phyloP scores from a whole-genome alignment of 2,329 filamentous ascomycete genomes.

The Talaromyces sp. region DNA sequence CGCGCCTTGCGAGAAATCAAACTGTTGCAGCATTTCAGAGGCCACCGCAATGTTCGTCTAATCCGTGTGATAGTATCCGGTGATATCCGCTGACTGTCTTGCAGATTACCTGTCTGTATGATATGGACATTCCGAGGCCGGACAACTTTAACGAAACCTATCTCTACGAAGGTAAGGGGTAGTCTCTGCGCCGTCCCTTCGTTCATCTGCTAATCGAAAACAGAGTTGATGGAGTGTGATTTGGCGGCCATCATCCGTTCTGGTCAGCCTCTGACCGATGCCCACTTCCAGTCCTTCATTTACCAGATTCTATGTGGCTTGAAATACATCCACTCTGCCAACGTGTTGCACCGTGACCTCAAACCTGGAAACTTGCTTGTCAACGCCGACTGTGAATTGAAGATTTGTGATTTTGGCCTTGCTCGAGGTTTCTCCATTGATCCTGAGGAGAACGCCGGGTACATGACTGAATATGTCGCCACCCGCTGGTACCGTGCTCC shows the following conservation, averaged over 20 bases:
- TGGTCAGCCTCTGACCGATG: constrained; percentile 93
- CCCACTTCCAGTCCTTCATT: constrained; percentile 99
- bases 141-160: constrained; percentile 99
- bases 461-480: constrained; percentile 99
- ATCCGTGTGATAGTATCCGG: neutral
- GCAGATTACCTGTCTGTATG: constrained; percentile 96
- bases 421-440: constrained; percentile 95
- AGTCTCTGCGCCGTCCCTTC: neutral
- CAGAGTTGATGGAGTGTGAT: constrained; percentile 99
- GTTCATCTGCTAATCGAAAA: constrained; percentile 1
- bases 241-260: constrained; percentile 96
- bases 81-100: constrained; percentile 11
- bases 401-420: constrained; percentile 97
- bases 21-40: constrained; percentile 93
- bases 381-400: constrained; percentile 98
- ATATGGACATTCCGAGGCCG: constrained; percentile 97
- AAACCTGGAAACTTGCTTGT: constrained; percentile 97
- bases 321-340: constrained; percentile 99
- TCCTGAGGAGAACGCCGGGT: constrained; percentile 95
- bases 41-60: constrained; percentile 70
- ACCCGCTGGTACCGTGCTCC: constrained; percentile 98
- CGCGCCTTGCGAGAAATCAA: constrained; percentile 97
- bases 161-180: constrained; percentile 79
- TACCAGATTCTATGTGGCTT: constrained; percentile 98
- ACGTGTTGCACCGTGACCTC: constrained; percentile 91